These are phyloP conservation scores for Lyophyllum atratum DNA, from an alignment of 768 basidiomycete genomes.

Conservation along the genomic window DNA sequence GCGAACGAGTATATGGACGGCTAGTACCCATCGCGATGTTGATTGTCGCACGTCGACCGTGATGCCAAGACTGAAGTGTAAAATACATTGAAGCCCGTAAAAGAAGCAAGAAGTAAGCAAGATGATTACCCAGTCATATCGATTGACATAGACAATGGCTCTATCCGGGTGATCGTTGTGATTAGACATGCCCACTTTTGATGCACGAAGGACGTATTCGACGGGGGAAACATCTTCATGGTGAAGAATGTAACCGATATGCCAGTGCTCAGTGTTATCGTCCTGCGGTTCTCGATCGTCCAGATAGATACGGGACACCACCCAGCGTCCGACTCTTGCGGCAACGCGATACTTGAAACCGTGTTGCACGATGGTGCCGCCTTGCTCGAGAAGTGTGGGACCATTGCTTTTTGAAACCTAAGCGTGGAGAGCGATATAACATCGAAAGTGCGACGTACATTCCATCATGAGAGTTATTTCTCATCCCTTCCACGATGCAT, in stretches of 20 bases:
- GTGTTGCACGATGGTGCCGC: neutral
- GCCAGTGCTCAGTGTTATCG: neutral
- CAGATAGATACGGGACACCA: neutral
- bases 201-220: neutral
- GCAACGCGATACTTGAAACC: neutral
- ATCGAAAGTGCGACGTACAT: neutral
- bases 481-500: neutral
- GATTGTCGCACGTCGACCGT: neutral
- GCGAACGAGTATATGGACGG: neutral
- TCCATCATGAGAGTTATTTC: neutral
- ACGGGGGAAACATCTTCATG: neutral
- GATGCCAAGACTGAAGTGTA: neutral
- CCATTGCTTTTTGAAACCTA: neutral
- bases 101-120: neutral
- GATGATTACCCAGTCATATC: neutral
- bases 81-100: too few relatives aligned
- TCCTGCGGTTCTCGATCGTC: neutral
- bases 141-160: neutral
- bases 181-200: neutral
- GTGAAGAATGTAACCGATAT: neutral
- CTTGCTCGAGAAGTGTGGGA: neutral
- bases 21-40: neutral
- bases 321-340: neutral
- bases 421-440: neutral
- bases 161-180: neutral